Base-by-base conservation (phyloP, 2,329 filamentous ascomycete species). In the Talaromyces sp. region DNA sequence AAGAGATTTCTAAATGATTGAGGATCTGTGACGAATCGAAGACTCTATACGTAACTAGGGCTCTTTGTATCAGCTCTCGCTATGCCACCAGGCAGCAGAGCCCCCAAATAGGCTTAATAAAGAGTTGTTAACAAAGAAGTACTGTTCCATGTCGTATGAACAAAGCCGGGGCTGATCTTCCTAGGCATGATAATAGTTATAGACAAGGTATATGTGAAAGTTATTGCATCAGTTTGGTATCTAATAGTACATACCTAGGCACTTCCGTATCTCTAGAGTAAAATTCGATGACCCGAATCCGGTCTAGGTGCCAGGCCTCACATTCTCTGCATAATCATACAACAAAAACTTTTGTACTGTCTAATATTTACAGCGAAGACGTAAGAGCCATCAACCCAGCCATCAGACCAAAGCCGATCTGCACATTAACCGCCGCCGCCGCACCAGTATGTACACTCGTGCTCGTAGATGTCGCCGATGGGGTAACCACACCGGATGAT, bases 401-500 rank as follows among this genome's bases (percentile, higher is more conserved):
- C 19, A 63, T 39, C 50, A 35, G 10, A 5, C 59, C 59, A 27
- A 61, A 41, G 3, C 31, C 45, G 19, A 31, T 16, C n/a, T 63
- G 61, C 50, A 63, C 61, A 24, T 35, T 43, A 33, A 57, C 24
- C 9, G 19, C 27, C 9, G 37, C 39, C 11, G 61, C 61, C 1
- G 61, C 61, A 10, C 61, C 61, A 24, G 61, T 57, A 33, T 27
- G 39, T 19, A 43, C 39, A 35, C 37, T 54, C n/a, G 50, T 35
- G 11, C 24, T 35, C 11, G 61, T 41, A 1, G 61, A 22, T 24
- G 50, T 57, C 22, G 60, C 2, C 8, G 50, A 63, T 22, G 61
- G 39, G 11, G 22, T n/a, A 37, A 41, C 6, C 6, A 47, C 14
- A 37, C 10, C 31, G 14, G 50, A 45, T 13, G 48, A 37, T 11